Base-by-base conservation (phyloP, 257 asterid species). In the Haberlea rhodopensis region DNA sequence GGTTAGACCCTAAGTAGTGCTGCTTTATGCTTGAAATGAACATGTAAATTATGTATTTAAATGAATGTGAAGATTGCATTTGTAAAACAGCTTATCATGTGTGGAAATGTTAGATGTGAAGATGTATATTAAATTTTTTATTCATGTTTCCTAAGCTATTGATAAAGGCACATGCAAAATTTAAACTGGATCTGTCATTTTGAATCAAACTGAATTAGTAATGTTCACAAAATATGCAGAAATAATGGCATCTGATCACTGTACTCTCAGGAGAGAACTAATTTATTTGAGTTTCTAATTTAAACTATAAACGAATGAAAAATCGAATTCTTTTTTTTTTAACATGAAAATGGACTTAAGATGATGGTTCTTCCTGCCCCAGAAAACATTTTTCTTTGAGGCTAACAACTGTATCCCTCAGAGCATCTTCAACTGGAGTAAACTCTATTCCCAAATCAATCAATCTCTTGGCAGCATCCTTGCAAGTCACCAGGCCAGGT, bases 391-490 rank as follows among this genome's bases (percentile, higher is more conserved):
- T 81, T 53, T 78, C 85, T 76, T 72, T 75, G 70, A 87, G 90
- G 69, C 95, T 89, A 25, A 46, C 68, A 48, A 91, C 90, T 9
- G 98, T 81, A 61, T 88, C 98, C 49, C 75, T 69, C 19, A 91
- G 73, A 70, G 95, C 92, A 75, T 81, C 95, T 81, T 87, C 96
- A 60, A 91, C 68, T 19, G 95, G 90, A 28, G 80, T 91, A 69
- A 91, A 89, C n/a, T 57, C 69, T 69, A 91, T 53, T 69, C 95
- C 98, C 79, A 89, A 65, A 72, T 87, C 81, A 26, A 87, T 82
- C 80, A 91, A 61, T 75, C 76, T 83, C 84, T 78, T 91, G 22
- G 98, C 91, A 69, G 98, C 98, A 79, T 83, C 86, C 67, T 81
- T 29, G 81, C 95, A 80, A 25, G 80, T 77, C 70, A 74, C 87